Evolutionary conservation across 768 basidiomycete species (phyloP), one percentile per base, ranked within the genome.

Genomic region (Tricholoma saponaceum): DNA sequence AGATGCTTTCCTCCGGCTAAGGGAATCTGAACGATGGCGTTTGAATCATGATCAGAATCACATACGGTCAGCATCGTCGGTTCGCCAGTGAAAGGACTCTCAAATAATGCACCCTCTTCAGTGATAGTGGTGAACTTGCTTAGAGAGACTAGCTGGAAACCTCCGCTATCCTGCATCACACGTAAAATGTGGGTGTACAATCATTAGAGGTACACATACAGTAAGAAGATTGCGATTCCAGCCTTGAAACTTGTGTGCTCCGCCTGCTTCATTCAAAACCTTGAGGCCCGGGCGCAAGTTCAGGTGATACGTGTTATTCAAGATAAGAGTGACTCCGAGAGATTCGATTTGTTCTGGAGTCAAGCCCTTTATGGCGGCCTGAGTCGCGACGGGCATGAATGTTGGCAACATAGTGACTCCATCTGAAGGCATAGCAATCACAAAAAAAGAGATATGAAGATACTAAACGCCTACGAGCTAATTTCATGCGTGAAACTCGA

Each of bases 361-460:
- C n/a, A 95, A 73, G 3, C 92, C 92, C 71, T 96, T 96, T 67
- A 95, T 92, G 5, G 92, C 89, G 16, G 89, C 92, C 67, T 95
- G 93, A 4, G 93, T 95, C 2, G 92, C 92, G 8, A 95, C 92
- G 3, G 92, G 93, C 93, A 95, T 95, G 65, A 95, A 95, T 0
- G 92, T 92, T 1, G 92, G 92, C 18, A 94, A 75, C 78, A 88
- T 83, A 1, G 92, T 94, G 37, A 81, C 74, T 8, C 90, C 91
- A 74, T 93, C 90, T 92, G 59, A 22, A 61, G 18, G 46, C 30
- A 8, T 8, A 54, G 44, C 13, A 55, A 35, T 50, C 28, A 56
- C 2, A 32, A n/a, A 50, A 39, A 33, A 23, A 32, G 39, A 39
- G 55, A 57, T 58, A 30, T 56, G 12, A 57, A 44, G 28, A 39